phyloP scores from a whole-genome alignment of 1,284 basidiomycete genomes.

The Leccinum fallax region DNA sequence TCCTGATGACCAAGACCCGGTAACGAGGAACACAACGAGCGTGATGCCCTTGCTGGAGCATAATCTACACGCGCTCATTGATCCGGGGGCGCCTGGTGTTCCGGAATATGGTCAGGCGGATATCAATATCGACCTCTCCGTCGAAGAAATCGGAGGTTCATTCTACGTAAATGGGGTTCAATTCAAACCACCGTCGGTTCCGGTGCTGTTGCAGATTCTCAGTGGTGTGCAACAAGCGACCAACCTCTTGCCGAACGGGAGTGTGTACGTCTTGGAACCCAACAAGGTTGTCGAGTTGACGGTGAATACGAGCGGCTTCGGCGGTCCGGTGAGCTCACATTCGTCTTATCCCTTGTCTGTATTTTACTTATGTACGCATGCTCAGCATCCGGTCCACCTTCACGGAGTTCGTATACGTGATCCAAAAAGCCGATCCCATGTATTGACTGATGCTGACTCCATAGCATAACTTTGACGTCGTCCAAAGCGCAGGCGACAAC shows the following conservation, averaged over 20 bases:
- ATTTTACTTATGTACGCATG: neutral
- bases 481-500: neutral
- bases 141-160: neutral
- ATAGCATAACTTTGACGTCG: neutral
- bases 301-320: neutral
- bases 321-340: neutral
- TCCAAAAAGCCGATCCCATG: neutral
- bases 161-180: neutral
- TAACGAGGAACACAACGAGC: neutral
- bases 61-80: neutral
- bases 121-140: neutral
- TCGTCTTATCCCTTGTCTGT: neutral
- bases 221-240: neutral
- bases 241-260: neutral
- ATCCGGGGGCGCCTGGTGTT: neutral
- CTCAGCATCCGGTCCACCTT: neutral
- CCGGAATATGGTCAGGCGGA: neutral
- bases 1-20: neutral
- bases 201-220: neutral
- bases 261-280: neutral
- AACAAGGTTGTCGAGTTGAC: neutral
- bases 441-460: neutral
- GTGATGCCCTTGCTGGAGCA: neutral
- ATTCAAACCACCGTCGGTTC: neutral
- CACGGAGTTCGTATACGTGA: neutral